Conservation (phyloP, 768 basidiomycete species). For the Crucibulum laeve region DNA sequence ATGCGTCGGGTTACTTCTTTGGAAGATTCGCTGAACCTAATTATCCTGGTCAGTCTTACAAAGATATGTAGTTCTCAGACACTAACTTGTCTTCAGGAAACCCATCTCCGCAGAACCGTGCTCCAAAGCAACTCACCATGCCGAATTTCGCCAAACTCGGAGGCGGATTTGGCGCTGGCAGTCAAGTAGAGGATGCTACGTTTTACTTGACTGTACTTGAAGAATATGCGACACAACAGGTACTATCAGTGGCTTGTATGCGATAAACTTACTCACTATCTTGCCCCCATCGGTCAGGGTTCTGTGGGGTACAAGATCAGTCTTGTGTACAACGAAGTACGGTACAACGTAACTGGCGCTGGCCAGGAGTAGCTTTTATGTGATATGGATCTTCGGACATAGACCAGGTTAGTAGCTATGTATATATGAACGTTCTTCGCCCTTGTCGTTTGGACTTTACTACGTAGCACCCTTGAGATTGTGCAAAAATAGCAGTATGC, state of each 20-base stretch:
- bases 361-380: too few relatives aligned
- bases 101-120: conserved; percentile 31
- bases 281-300: too few relatives aligned
- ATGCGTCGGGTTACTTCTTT: conserved; percentile 36
- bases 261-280: neutral
- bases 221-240: conserved; percentile 32
- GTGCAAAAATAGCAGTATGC: too few relatives aligned
- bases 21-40: conserved; percentile 38
- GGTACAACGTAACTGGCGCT: conserved; percentile 11
- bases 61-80: neutral
- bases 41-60: conserved; percentile 30
- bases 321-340: conserved; percentile 12
- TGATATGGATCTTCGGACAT: too few relatives aligned
- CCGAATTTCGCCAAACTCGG: conserved; percentile 38
- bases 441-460: too few relatives aligned
- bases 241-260: conserved; percentile 14
- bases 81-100: conserved; percentile 22
- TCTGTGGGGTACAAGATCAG: conserved; percentile 20
- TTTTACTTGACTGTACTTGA: conserved; percentile 36
- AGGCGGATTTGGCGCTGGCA: conserved; percentile 31
- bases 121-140: conserved; percentile 36
- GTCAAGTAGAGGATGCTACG: conserved; percentile 21
- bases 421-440: too few relatives aligned
- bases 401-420: too few relatives aligned
- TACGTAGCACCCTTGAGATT: too few relatives aligned